Percentiles rank a stretch among this genome's conserved stretches.
phyloP scores from a whole-genome alignment of 2,329 filamentous ascomycete genomes.

The Curvularia sp. region DNA sequence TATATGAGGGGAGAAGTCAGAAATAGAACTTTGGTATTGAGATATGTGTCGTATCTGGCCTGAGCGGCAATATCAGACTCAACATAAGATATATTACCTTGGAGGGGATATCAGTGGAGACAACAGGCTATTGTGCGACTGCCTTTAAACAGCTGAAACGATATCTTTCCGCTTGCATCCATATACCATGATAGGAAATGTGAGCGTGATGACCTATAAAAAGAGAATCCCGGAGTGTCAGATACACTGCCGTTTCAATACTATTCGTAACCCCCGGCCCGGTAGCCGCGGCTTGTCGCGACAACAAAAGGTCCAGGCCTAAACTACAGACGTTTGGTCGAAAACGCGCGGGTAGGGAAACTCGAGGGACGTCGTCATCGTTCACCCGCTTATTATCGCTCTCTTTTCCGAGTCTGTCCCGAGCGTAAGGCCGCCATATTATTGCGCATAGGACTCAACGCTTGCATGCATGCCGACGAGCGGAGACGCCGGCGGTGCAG shows the following conservation, averaged over 20 bases:
- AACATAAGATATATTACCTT: too few relatives aligned
- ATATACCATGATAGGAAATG: too few relatives aligned
- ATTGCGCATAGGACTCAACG: slow-evolving; percentile 4
- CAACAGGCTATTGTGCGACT: too few relatives aligned
- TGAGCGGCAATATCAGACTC: background rate
- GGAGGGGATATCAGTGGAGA: too few relatives aligned
- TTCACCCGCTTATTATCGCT: background rate
- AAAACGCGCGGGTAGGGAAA: background rate
- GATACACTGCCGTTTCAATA: background rate
- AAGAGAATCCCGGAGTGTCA: background rate
- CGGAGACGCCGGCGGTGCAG: background rate
- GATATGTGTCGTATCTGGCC: background rate
- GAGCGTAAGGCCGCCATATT: slow-evolving; percentile 7
- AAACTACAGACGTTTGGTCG: background rate
- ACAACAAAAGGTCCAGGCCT: background rate
- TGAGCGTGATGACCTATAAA: background rate
- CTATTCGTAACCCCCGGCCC: background rate
- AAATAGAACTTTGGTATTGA: background rate
- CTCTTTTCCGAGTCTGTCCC: slow-evolving; percentile 5
- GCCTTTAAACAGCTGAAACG: too few relatives aligned
- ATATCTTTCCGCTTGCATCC: too few relatives aligned
- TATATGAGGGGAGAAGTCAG: background rate
- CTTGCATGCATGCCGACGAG: slow-evolving; percentile 9
- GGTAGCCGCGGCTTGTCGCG: background rate
- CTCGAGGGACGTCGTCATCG: background rate